These are phyloP conservation scores for Atkinsonella texensis DNA, from an alignment of 2,329 filamentous ascomycete species.

Conservation along the genomic window DNA sequence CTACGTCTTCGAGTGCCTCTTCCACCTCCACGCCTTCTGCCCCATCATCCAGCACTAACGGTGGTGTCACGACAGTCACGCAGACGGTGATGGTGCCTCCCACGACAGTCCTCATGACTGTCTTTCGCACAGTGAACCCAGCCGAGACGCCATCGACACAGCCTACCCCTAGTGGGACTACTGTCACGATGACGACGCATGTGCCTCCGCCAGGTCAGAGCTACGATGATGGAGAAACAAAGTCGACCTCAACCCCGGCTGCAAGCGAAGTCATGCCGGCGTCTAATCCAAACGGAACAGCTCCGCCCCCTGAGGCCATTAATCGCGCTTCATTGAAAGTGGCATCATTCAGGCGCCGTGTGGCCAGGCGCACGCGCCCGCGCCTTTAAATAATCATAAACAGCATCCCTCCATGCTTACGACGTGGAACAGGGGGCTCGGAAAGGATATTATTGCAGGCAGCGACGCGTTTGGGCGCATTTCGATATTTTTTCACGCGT, in stretches of 20 bases:
- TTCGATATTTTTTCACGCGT: constrained; percentile 1
- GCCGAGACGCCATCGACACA: not conserved
- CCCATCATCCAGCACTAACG: constrained; percentile 4
- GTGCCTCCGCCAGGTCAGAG: not conserved
- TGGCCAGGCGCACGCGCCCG: not conserved
- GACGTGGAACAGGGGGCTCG: not conserved
- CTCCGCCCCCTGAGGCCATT: not conserved
- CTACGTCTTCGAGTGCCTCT: not conserved
- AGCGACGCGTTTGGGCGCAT: not conserved
- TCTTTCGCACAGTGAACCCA: constrained; percentile 22
- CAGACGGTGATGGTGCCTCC: constrained; percentile 23
- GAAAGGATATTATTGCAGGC: too few species aligned
- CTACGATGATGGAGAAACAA: not conserved
- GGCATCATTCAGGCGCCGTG: not conserved
- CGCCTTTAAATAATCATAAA: not conserved
- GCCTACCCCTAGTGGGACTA: not conserved
- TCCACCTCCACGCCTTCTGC: constrained; percentile 8
- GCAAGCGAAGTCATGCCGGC: too few species aligned
- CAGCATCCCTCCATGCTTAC: not conserved
- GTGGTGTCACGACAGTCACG: constrained; percentile 19
- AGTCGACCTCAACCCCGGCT: too few species aligned
- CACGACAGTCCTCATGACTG: constrained; percentile 26
- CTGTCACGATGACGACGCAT: constrained; percentile 6
- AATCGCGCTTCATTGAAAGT: not conserved
- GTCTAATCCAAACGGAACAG: not conserved